A percentile compares a stretch with the other conserved stretches of the same genome.
These are phyloP conservation scores for Tolypocladium tundrense DNA, from an alignment of 2,329 filamentous ascomycete species.

Conservation along the genomic window DNA sequence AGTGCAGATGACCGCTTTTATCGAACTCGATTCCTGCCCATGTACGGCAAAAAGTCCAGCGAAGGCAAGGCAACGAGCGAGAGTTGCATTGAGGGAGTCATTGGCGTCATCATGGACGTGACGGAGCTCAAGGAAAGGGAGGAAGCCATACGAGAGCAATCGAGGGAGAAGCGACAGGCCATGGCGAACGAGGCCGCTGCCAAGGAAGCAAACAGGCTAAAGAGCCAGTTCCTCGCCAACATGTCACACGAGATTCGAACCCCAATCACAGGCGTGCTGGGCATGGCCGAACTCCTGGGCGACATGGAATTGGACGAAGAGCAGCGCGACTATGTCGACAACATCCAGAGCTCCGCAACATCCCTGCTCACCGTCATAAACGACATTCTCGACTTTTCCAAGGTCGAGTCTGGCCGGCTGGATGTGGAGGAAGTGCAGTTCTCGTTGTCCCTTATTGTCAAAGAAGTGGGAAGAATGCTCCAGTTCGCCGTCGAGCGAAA, in stretches of 20 bases:
- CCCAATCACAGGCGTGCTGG: constrained; percentile 70
- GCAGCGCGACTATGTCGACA: constrained; percentile 64
- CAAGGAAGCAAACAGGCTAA: constrained; percentile 70
- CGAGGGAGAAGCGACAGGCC: constrained; percentile 58
- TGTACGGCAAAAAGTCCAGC: constrained; percentile 44
- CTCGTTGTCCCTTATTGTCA: constrained; percentile 60
- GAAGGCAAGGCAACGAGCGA: constrained; percentile 36
- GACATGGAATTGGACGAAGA: constrained; percentile 60
- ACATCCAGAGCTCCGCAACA: constrained; percentile 70
- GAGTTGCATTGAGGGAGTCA: constrained; percentile 56
- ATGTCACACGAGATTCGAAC: constrained; percentile 76
- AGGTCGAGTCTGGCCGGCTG: constrained; percentile 67
- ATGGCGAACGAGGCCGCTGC: constrained; percentile 68
- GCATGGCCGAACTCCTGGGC: constrained; percentile 65
- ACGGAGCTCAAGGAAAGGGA: constrained; percentile 61
- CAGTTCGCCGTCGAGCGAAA: constrained; percentile 75
- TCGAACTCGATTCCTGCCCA: constrained; percentile 60
- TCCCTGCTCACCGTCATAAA: constrained; percentile 81
- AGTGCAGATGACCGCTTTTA: constrained; percentile 51
- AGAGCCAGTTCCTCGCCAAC: constrained; percentile 70
- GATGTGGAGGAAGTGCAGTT: constrained; percentile 78
- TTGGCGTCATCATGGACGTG: constrained; percentile 71
- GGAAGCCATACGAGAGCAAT: constrained; percentile 50
- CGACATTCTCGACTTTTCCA: constrained; percentile 83
- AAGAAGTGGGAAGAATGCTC: constrained; percentile 80